Evolutionary conservation across 208 protist species (phyloP).

Genomic region (Trypanosoma vivax): DNA sequence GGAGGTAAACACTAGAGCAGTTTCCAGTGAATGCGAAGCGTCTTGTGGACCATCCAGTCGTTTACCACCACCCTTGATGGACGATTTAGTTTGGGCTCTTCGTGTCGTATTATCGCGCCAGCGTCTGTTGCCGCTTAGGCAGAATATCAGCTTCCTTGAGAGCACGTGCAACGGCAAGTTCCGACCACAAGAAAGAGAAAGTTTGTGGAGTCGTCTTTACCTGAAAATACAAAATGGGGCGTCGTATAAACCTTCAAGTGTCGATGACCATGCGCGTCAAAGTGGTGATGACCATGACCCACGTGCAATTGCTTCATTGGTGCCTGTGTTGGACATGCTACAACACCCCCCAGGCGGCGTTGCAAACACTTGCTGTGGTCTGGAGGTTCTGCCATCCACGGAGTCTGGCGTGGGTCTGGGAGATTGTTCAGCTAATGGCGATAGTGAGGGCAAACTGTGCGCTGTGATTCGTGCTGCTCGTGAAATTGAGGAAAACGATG

Average conservation of each 20-base stretch:
- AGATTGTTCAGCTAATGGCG: background rate
- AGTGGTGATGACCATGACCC: slow-evolving; percentile 34
- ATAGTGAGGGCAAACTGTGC: slow-evolving; percentile 3
- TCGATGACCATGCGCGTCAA: slow-evolving; percentile 24
- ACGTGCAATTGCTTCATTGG: slow-evolving; percentile 27
- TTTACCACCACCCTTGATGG: slow-evolving; percentile 31
- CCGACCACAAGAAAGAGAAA: slow-evolving; percentile 11
- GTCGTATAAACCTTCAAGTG: slow-evolving; percentile 27
- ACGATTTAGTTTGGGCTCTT: slow-evolving; percentile 49
- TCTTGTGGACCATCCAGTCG: background rate
- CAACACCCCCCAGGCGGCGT: slow-evolving; percentile 33
- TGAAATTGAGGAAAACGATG: slow-evolving; percentile 37
- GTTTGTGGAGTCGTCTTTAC: slow-evolving; percentile 28
- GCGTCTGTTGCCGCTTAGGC: slow-evolving; percentile 27
- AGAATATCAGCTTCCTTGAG: slow-evolving; percentile 13
- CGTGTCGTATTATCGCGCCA: slow-evolving; percentile 59
- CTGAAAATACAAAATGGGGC: slow-evolving; percentile 21
- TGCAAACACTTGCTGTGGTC: slow-evolving; percentile 20
- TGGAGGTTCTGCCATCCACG: background rate
- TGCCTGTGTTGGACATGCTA: slow-evolving; percentile 60
- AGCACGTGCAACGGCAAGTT: slow-evolving; percentile 12
- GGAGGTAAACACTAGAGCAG: background rate
- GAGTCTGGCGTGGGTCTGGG: background rate
- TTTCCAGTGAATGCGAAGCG: background rate
- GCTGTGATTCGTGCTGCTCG: slow-evolving; percentile 30